phyloP scores from a whole-genome alignment of 768 basidiomycete species.

The Leccinum incarnatum region DNA sequence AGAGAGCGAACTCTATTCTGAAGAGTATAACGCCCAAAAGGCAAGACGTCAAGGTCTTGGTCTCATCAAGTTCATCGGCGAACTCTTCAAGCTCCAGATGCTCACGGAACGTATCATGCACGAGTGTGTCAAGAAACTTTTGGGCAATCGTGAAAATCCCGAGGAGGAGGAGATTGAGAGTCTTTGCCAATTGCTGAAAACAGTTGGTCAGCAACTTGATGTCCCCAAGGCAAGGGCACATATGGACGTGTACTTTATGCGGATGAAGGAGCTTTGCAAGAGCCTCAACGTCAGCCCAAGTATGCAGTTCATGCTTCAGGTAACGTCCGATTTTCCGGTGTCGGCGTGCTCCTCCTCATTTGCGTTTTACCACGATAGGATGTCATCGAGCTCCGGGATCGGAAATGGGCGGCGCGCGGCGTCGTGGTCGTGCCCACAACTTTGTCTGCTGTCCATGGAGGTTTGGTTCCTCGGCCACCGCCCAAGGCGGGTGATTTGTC shows the following conservation, averaged over 20 bases:
- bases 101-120: slow-evolving; percentile 97
- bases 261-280: slow-evolving; percentile 82
- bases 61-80: slow-evolving; percentile 97
- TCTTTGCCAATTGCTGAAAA: slow-evolving; percentile 87
- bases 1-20: too few relatives aligned
- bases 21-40: slow-evolving; percentile 97
- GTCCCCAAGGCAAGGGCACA: slow-evolving; percentile 76
- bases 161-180: slow-evolving; percentile 99
- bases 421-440: slow-evolving; percentile 66
- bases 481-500: too few relatives aligned
- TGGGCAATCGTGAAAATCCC: slow-evolving; percentile 90
- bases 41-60: slow-evolving; percentile 96
- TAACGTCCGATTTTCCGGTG: slow-evolving; percentile 35
- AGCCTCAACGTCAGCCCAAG: slow-evolving; percentile 76
- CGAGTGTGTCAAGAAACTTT: slow-evolving; percentile 94
- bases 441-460: too few relatives aligned
- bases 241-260: slow-evolving; percentile 90
- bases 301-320: slow-evolving; percentile 95
- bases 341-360: background rate
- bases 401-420: slow-evolving; percentile 77
- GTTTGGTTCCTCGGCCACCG: too few relatives aligned
- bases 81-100: slow-evolving; percentile 99
- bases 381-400: slow-evolving; percentile 81
- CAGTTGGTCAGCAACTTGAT: slow-evolving; percentile 83
- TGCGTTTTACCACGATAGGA: slow-evolving; percentile 53